phyloP scores from a whole-genome alignment of 1,139 yeast genomes.

The Protomyces macrosporus region DNA sequence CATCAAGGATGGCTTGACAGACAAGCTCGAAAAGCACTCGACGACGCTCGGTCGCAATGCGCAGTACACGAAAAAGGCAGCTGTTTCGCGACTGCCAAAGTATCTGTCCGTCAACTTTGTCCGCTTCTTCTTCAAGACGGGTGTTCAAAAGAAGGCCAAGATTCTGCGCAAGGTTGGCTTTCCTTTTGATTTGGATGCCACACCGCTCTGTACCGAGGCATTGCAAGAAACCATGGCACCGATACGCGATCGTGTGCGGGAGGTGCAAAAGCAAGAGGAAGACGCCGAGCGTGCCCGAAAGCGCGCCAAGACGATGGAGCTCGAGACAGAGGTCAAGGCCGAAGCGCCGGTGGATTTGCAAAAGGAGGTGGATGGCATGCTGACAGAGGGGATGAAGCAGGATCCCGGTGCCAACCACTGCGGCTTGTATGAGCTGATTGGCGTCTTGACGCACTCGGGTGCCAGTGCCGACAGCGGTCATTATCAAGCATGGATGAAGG shows the following conservation, averaged over 20 bases:
- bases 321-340: slow-evolving; percentile 33
- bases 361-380: slow-evolving; percentile 32
- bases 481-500: slow-evolving; percentile 72
- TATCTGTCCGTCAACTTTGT: slow-evolving; percentile 86
- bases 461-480: slow-evolving; percentile 97
- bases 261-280: slow-evolving; percentile 66
- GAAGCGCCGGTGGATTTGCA: slow-evolving; percentile 32
- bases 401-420: slow-evolving; percentile 75
- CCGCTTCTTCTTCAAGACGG: slow-evolving; percentile 92
- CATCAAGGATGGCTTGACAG: slow-evolving; percentile 65
- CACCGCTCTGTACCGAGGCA: slow-evolving; percentile 76
- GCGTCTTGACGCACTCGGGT: slow-evolving; percentile 89
- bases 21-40: slow-evolving; percentile 70
- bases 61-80: slow-evolving; percentile 60
- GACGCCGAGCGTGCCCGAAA: slow-evolving; percentile 73
- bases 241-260: slow-evolving; percentile 70
- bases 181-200: slow-evolving; percentile 85
- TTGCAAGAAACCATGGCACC: slow-evolving; percentile 62
- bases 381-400: slow-evolving; percentile 37
- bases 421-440: slow-evolving; percentile 74
- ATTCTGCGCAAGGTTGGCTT: slow-evolving; percentile 89
- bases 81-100: slow-evolving; percentile 76
- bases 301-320: slow-evolving; percentile 38
- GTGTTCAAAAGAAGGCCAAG: slow-evolving; percentile 83
- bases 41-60: slow-evolving; percentile 66